These are phyloP conservation scores for Globisporangium carolinianum DNA, from an alignment of 352 stramenopile species.

Conservation along the genomic window DNA sequence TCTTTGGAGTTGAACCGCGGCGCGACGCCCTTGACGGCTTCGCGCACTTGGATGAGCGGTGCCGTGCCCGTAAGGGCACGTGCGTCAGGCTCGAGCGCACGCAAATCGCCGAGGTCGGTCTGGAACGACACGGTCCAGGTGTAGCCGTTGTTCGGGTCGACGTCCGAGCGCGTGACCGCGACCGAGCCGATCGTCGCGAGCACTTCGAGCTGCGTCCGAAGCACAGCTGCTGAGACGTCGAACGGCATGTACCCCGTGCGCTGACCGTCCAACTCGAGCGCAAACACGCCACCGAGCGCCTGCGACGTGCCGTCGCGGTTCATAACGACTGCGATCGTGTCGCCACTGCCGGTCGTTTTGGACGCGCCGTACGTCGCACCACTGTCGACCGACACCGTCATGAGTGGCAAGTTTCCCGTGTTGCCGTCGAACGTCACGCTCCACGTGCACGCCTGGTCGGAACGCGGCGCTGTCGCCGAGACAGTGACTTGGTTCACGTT, in stretches of 20 bases:
- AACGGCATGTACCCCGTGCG: constrained; percentile 89
- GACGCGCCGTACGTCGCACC: constrained; percentile 26
- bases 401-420: constrained; percentile 66
- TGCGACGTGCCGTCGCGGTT: constrained; percentile 45
- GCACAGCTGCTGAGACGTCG: constrained; percentile 79
- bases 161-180: constrained; percentile 70
- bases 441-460: constrained; percentile 83
- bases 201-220: constrained; percentile 87
- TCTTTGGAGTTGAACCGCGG: constrained; percentile 91
- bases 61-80: constrained; percentile 87
- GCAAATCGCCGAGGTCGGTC: constrained; percentile 85
- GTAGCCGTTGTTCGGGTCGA: constrained; percentile 90
- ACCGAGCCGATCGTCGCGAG: constrained; percentile 88
- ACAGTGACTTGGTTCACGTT: constrained; percentile 90
- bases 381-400: constrained; percentile 43
- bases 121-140: constrained; percentile 92
- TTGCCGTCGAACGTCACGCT: constrained; percentile 93
- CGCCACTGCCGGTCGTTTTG: constrained; percentile 19
- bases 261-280: constrained; percentile 83
- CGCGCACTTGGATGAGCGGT: constrained; percentile 68
- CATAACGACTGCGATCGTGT: constrained; percentile 40
- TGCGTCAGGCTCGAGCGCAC: constrained; percentile 68
- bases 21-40: constrained; percentile 63
- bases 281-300: constrained; percentile 73
- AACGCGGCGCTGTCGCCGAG: constrained; percentile 34